Evolutionary conservation across 495 filamentous ascomycete species (phyloP), one percentile per base, ranked within the genome.

Genomic region (Talaromyces wortmannii): DNA sequence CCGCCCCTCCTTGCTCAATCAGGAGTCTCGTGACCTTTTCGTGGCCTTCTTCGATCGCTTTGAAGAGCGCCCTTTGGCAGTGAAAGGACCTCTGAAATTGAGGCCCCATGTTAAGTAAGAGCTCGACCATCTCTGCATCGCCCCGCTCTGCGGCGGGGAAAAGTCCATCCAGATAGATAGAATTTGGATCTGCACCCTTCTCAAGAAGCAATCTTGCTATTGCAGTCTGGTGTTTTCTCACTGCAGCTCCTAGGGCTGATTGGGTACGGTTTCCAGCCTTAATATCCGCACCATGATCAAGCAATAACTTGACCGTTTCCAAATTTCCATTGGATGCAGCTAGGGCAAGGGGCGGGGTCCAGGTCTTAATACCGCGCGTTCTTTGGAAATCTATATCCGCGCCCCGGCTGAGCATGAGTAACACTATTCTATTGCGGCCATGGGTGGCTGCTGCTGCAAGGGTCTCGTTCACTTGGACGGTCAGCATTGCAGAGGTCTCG

Each of bases 131-230:
- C 13, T 40, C 36, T 40, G 36, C 36, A 40, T 40, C 36, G 5
- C 36, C 36, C 13, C 36, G 8, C 13, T 40, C 36, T 13, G 36
- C 36, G 8, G 36, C 36, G 8, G 36, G 36, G 13, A 13, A 40
- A 2, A 40, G 36, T 5, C 8, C 8, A 40, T 78, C 78, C 1
- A 77, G 75, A 60, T 81, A 78, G 53, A 77, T 68, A 61, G 73
- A 69, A 57, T 81, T 81, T 40, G 78, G 75, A 53, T 83, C 74
- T 6, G 78, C 80, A 31, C 80, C 80, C 49, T 72, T 67, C 11
- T 70, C 66, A 12, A 83, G 61, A 5, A 83, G 68, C 54, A 79
- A 57, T 55, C 36, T 40, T 40, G 36, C 36, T 10, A 40, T 13
- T 8, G 8, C 13, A 5, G 36, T 40, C 36, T 40, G 36, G 5